Evolutionary conservation across 257 asterid genomes (phyloP).

Genomic region (Cynanchum wilfordii): DNA sequence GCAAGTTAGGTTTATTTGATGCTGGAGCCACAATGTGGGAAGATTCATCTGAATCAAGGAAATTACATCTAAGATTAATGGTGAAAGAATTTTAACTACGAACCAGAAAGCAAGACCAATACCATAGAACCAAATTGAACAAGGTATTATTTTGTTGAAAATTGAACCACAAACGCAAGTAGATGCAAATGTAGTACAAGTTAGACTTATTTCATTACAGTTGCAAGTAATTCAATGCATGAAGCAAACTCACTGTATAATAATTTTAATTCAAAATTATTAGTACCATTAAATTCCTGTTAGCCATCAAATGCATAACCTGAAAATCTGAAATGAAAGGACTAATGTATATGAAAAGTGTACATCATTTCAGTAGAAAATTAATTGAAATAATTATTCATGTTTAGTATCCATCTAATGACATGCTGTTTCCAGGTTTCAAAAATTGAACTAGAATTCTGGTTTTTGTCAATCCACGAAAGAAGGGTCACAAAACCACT

Average conservation of each 20-base stretch:
- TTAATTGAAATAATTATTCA: background rate
- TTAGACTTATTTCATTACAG: background rate
- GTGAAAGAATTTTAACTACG: background rate
- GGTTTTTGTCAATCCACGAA: background rate
- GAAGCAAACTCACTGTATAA: background rate
- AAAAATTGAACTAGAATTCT: background rate
- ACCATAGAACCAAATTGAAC: background rate
- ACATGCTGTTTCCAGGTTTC: background rate
- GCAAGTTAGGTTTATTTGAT: conserved; percentile 12
- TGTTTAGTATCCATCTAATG: background rate
- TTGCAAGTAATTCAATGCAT: background rate
- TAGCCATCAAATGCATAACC: too few species aligned
- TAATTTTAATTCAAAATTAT: background rate
- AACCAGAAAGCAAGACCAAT: background rate
- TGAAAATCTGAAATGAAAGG: too few species aligned
- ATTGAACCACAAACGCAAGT: background rate
- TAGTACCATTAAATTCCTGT: background rate
- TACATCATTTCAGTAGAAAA: background rate
- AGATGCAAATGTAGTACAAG: background rate
- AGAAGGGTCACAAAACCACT: background rate
- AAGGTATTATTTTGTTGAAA: background rate
- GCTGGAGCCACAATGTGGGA: conserved; percentile 24
- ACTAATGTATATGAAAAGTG: too few species aligned
- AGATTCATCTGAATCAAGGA: conserved; percentile 29
- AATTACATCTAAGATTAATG: conserved; percentile 10